A percentile compares a stretch with the other conserved stretches of the same genome.
Evolutionary conservation across 129 eudicot species (phyloP).

Genomic region (Arctium lappa): DNA sequence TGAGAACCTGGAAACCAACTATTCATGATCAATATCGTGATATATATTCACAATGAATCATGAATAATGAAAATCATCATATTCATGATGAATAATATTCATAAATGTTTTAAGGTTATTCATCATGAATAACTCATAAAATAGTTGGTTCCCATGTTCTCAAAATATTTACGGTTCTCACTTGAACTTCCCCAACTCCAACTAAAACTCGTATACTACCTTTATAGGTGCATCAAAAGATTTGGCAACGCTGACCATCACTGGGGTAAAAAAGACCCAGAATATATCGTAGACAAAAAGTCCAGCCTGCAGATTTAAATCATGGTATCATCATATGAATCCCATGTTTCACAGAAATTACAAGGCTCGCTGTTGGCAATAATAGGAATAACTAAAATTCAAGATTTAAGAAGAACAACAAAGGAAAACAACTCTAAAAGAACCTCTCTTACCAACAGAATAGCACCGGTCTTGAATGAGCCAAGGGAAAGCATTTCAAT

Average conservation of each 20-base stretch:
- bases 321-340: constrained; percentile 3
- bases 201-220: constrained; percentile 40
- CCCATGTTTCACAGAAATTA: not conserved
- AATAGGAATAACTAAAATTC: not conserved
- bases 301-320: constrained; percentile 63
- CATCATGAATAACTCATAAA: not conserved
- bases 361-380: not conserved
- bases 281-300: constrained; percentile 93
- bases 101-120: not conserved
- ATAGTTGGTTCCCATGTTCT: not conserved
- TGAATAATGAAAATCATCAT: too few relatives aligned
- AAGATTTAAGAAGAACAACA: not conserved
- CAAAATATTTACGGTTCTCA: not conserved
- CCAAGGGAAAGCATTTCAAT: constrained; percentile 99
- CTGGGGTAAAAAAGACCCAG: constrained; percentile 99
- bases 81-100: not conserved
- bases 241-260: constrained; percentile 98
- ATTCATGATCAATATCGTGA: not conserved
- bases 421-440: not conserved
- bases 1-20: not conserved
- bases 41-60: too few relatives aligned
- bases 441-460: constrained; percentile 72
- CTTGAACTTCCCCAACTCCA: not conserved
- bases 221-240: constrained; percentile 99
- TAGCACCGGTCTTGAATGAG: constrained; percentile 95